Evolutionary conservation across 2,329 filamentous ascomycete genomes (phyloP).

Genomic region (Fusarium sp.): DNA sequence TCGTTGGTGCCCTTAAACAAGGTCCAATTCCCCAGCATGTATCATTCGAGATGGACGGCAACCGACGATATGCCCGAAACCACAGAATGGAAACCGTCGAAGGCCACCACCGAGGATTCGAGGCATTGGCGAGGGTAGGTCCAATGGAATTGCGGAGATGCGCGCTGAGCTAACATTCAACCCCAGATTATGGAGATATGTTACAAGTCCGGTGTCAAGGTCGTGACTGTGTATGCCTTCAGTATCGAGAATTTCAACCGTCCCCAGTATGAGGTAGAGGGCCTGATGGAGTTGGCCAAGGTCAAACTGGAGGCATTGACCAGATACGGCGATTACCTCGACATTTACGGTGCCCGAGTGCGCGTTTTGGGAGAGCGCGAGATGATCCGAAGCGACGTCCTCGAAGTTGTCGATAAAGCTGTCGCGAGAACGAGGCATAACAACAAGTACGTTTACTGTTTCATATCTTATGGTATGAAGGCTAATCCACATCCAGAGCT

Average conservation of each 20-base stretch:
- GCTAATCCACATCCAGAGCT: constrained; percentile 53
- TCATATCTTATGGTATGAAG: not conserved
- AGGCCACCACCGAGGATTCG: constrained; percentile 94
- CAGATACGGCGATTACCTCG: constrained; percentile 91
- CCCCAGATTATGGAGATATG: constrained; percentile 90
- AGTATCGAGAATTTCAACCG: constrained; percentile 99
- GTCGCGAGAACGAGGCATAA: constrained; percentile 90
- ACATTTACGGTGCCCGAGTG: constrained; percentile 90
- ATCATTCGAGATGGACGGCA: constrained; percentile 99
- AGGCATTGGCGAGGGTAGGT: constrained; percentile 86
- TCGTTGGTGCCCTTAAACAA: constrained; percentile 89
- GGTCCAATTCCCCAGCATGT: constrained; percentile 94
- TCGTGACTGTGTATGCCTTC: constrained; percentile 98
- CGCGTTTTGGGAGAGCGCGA: constrained; percentile 86
- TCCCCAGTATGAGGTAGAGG: constrained; percentile 95
- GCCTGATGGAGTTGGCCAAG: constrained; percentile 97
- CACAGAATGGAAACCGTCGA: constrained; percentile 97
- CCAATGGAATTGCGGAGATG: constrained; percentile 54
- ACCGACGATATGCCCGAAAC: constrained; percentile 88
- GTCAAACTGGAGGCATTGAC: constrained; percentile 91
- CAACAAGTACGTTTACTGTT: constrained; percentile 67
- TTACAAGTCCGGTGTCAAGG: constrained; percentile 96
- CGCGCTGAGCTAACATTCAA: constrained; percentile 12
- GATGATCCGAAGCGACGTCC: constrained; percentile 85
- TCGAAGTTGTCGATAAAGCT: constrained; percentile 87